Evolutionary conservation across 2,329 filamentous ascomycete species (phyloP).

Genomic region (Penicillium brasilianum): DNA sequence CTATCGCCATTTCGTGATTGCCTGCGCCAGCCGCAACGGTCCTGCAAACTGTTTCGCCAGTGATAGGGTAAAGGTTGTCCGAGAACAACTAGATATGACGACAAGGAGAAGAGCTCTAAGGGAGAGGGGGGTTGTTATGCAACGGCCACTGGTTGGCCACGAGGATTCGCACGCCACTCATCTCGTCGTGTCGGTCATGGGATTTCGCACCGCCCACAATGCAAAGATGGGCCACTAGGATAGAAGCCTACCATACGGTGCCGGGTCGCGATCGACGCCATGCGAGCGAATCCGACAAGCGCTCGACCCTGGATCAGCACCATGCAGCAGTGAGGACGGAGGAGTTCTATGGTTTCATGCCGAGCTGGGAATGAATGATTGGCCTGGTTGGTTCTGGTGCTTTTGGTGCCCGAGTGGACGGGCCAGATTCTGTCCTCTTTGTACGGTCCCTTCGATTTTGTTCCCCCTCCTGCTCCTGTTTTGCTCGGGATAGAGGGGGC

Average conservation of each 20-base stretch:
- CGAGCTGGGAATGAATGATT: neutral
- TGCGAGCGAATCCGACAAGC: conserved; percentile 18
- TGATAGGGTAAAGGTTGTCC: conserved; percentile 14
- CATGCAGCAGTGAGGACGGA: conserved; percentile 10
- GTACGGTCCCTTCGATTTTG: neutral
- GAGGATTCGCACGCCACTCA: conserved; percentile 25
- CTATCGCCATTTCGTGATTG: conserved; percentile 3
- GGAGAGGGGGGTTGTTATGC: conserved; percentile 14
- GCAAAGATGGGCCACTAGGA: conserved; percentile 6
- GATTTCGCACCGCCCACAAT: conserved; percentile 8
- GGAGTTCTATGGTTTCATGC: neutral
- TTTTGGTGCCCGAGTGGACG: neutral
- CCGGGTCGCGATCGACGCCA: conserved; percentile 18
- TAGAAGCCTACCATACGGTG: neutral
- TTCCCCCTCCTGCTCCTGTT: neutral
- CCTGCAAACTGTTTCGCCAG: conserved; percentile 19
- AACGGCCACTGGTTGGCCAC: conserved; percentile 26
- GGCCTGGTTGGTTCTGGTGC: conserved; percentile 1
- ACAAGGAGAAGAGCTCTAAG: neutral
- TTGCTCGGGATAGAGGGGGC: neutral
- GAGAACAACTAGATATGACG: conserved; percentile 13
- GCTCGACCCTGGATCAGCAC: conserved; percentile 10
- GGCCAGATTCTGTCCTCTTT: neutral
- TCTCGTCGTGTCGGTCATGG: conserved; percentile 21
- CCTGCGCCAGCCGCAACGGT: conserved; percentile 10